Evolutionary conservation across 2,329 filamentous ascomycete species (phyloP).

Genomic region (Ophiostoma triangulosporum): DNA sequence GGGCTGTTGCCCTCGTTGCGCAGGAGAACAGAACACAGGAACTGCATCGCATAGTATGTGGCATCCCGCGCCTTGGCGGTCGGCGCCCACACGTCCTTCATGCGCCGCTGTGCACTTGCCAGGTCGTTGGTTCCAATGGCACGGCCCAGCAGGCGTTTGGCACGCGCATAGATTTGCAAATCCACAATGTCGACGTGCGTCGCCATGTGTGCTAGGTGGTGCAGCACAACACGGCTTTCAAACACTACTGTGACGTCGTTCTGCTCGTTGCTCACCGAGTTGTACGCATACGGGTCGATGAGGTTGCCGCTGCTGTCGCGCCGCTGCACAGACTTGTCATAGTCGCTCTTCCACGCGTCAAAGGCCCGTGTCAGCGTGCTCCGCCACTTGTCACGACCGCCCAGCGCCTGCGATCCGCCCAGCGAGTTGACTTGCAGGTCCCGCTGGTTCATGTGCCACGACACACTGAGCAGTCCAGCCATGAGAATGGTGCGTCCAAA

Average conservation of each 20-base stretch:
- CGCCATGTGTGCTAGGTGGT: conserved; percentile 92
- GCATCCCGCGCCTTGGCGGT: conserved; percentile 81
- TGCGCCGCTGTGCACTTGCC: conserved; percentile 62
- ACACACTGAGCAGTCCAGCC: conserved; percentile 84
- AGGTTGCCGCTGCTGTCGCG: conserved; percentile 5
- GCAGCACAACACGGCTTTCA: conserved; percentile 76
- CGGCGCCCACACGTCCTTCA: conserved; percentile 82
- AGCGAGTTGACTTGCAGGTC: conserved; percentile 86
- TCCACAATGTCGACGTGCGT: conserved; percentile 98
- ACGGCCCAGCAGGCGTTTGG: conserved; percentile 70
- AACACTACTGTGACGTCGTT: conserved; percentile 56
- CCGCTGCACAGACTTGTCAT: conserved; percentile 63
- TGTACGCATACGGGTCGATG: conserved; percentile 20
- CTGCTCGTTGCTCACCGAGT: conserved; percentile 30
- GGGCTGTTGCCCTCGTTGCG: conserved; percentile 34
- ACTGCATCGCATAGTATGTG: conserved; percentile 81
- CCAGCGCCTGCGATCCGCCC: conserved; percentile 57
- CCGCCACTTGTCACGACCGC: conserved; percentile 84
- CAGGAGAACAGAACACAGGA: conserved; percentile 71
- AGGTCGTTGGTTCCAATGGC: conserved; percentile 75
- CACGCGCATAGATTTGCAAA: conserved; percentile 87
- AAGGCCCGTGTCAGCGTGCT: conserved; percentile 74
- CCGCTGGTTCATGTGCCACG: conserved; percentile 95
- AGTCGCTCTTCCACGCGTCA: conserved; percentile 86
- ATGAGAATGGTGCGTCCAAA: conserved; percentile 90